Evolutionary conservation across 495 filamentous ascomycete species (phyloP), one percentile per base, ranked within the genome.

Genomic region (Lindgomyces ingoldianus): DNA sequence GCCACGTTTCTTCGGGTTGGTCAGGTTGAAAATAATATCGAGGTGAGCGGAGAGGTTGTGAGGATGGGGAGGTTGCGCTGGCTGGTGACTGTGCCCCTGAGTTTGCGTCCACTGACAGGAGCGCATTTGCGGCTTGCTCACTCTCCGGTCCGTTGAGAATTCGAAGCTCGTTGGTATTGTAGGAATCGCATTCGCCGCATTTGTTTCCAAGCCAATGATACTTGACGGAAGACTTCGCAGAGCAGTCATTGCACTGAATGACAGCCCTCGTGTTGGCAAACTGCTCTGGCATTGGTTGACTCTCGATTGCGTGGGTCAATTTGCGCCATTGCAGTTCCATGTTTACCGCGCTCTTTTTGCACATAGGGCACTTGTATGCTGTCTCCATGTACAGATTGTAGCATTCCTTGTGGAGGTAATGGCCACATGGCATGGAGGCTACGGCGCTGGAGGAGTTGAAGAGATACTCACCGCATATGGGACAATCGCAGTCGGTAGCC

Each of bases 391-490:
- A 88, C 66, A 91, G 84, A 30, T 87, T 83, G 71, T 94, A 90
- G 76, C 94, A 99, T 62, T 83, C 83, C 60, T 86, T 83, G 73
- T 99, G 94, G 67, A 99, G 94, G 74, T 91, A 94, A 74, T 99
- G 94, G 9, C 95, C 95, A 75, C 94, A 99, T 45, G 85, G 84
- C 88, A 99, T 92, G 72, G 96, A 95, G 36, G 96, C 91, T 9
- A 99, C 91, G 1, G 87, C 84, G 60, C 86, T 83, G 0, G 90
- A 86, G 19, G 94, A 98, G n/a, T 87, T 91, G 74, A 98, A 98
- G 85, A 99, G 90, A 73, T 96, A 96, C 52, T 96, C 91, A 24
- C 91, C 90, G 73, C 94, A 99, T 62, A 99, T 97, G n/a, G 94
- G 94, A 73, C 94, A 99, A 72, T 97, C 89, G 74, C 91, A 96